Percentiles rank a stretch among this genome's conserved stretches.
phyloP scores from a whole-genome alignment of 1,139 yeast genomes.

The Williopsis jadinii region DNA sequence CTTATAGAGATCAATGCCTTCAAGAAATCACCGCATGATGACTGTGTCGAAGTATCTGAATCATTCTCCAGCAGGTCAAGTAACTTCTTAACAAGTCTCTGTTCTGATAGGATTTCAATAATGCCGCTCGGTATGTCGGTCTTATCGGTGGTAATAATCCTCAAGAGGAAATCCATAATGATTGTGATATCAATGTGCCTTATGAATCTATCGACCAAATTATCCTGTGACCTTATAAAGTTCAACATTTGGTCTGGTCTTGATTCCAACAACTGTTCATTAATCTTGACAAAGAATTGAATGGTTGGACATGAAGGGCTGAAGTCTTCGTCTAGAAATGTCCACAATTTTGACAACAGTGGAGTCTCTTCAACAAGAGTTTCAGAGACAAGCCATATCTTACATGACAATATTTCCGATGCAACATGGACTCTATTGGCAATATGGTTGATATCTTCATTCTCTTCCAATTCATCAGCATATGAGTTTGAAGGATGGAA shows the following conservation, averaged over 20 bases:
- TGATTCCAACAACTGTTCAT: conserved; percentile 85
- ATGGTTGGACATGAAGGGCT: conserved; percentile 34
- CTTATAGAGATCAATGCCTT: conserved; percentile 92
- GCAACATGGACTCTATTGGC: conserved; percentile 52
- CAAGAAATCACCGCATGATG: conserved; percentile 91
- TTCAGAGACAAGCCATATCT: conserved; percentile 91
- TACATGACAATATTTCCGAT: conserved; percentile 86
- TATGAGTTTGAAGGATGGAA: conserved; percentile 6
- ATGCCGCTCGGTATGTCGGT: conserved; percentile 61
- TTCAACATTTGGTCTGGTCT: conserved; percentile 51
- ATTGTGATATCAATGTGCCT: conserved; percentile 53
- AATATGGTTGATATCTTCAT: conserved; percentile 11
- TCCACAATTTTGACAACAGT: conserved; percentile 71
- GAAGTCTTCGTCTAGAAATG: conserved; percentile 49
- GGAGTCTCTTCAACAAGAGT: conserved; percentile 72
- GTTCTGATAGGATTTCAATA: conserved; percentile 44
- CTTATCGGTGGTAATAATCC: conserved; percentile 59
- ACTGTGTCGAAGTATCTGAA: conserved; percentile 58
- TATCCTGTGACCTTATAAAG: conserved; percentile 43
- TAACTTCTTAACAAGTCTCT: conserved; percentile 44
- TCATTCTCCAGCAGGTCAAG: conserved; percentile 44
- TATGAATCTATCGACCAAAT: conserved; percentile 48
- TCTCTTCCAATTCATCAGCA: conserved; percentile 2
- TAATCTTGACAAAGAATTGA: conserved; percentile 81
- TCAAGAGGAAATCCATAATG: conserved; percentile 67